Conservation (phyloP, 1,284 basidiomycete species). For the Cutaneotrichosporon sp. region DNA sequence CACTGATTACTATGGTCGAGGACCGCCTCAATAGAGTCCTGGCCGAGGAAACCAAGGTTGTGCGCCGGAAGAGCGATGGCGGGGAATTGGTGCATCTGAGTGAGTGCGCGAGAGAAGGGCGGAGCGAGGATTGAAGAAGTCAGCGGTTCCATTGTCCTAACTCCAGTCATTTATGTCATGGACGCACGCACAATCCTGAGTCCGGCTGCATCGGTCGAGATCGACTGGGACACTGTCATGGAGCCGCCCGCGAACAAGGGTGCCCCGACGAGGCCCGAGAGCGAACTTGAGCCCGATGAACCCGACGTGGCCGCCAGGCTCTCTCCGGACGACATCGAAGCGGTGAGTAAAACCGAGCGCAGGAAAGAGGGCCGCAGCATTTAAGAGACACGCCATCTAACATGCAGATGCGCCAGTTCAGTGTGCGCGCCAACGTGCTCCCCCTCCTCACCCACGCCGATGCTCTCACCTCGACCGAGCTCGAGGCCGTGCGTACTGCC, state of each 20-base stretch:
- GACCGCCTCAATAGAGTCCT: slow-evolving; percentile 35
- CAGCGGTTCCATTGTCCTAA: background rate
- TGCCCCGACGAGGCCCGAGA: slow-evolving; percentile 5
- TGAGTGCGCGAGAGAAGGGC: slow-evolving; percentile 16
- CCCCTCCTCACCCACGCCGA: slow-evolving; percentile 40
- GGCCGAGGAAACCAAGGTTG: slow-evolving; percentile 40
- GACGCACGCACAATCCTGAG: slow-evolving; percentile 35
- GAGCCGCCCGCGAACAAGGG: slow-evolving; percentile 10
- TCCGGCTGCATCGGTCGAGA: slow-evolving; percentile 7
- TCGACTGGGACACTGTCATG: slow-evolving; percentile 18
- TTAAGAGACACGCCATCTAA: too few relatives aligned
- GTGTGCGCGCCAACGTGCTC: slow-evolving; percentile 35
- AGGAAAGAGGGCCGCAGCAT: too few relatives aligned
- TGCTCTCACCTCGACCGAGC: slow-evolving; percentile 30
- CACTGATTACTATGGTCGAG: slow-evolving; percentile 36
- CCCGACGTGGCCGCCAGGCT: slow-evolving; percentile 11
- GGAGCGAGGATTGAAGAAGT: background rate
- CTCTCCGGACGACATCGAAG: slow-evolving; percentile 18
- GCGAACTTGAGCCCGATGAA: slow-evolving; percentile 9
- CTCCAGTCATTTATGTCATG: slow-evolving; percentile 40
- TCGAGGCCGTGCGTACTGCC: slow-evolving; percentile 22
- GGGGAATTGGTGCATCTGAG: slow-evolving; percentile 40
- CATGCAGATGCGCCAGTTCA: slow-evolving; percentile 37
- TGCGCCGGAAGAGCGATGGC: slow-evolving; percentile 31
- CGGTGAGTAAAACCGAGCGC: slow-evolving; percentile 12